Conservation (phyloP, 225 moss, liverwort and hornwort species). For the Sphagnum tenellum region DNA sequence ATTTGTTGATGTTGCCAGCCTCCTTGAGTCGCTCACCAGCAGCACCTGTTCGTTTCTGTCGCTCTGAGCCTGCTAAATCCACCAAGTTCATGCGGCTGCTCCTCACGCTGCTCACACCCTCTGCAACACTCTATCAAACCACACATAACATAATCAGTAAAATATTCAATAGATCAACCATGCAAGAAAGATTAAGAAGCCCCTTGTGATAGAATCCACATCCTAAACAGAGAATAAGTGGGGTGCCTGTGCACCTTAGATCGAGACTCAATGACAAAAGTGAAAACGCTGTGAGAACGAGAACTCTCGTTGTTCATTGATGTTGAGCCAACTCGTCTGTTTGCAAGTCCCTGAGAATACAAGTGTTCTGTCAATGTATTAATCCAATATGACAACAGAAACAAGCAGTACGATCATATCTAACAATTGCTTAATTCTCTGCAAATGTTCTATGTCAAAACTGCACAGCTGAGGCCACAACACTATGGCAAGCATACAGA, state of each 20-base stretch:
- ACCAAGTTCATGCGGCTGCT: slow-evolving; percentile 91
- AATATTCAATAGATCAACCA: no score
- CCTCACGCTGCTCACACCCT: slow-evolving; percentile 67
- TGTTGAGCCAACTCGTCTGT: slow-evolving; percentile 72
- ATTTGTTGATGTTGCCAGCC: slow-evolving; percentile 90
- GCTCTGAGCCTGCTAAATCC: slow-evolving; percentile 89
- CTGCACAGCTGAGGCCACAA: no score
- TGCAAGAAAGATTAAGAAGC: no score
- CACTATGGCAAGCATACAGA: no score
- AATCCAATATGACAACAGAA: no score
- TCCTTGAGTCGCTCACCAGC: slow-evolving; percentile 92
- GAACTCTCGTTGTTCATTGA: slow-evolving; percentile 92
- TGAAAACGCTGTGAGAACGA: slow-evolving; percentile 88
- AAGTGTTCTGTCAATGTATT: no score
- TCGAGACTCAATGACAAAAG: slow-evolving; percentile 83
- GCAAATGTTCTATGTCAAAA: no score
- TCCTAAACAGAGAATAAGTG: no score
- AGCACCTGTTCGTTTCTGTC: slow-evolving; percentile 89
- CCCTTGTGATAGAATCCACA: no score
- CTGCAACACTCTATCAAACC: slow-evolving; percentile 45
- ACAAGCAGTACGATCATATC: no score
- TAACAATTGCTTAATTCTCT: no score
- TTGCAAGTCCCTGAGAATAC: slow-evolving; percentile 55
- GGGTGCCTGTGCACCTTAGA: slow-evolving; percentile 41
- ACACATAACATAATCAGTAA: neutral